phyloP scores from a whole-genome alignment of 768 basidiomycete genomes.

The Pisolithus marmoratus region DNA sequence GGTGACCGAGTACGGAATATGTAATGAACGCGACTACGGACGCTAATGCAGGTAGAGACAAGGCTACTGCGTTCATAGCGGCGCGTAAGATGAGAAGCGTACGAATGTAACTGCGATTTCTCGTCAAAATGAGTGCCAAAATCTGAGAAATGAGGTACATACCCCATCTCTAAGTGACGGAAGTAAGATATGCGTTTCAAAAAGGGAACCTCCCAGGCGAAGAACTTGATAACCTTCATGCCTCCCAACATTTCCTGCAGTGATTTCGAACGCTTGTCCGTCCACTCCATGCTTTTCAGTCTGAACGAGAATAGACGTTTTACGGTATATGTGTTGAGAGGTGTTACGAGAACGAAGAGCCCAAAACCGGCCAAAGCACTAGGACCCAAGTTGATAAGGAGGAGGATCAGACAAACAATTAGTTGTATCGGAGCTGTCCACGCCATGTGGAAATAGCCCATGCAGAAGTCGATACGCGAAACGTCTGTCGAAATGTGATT shows the following conservation, averaged over 20 bases:
- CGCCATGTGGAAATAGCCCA: conserved; percentile 74
- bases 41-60: conserved; percentile 72
- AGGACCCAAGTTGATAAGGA: conserved; percentile 67
- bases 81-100: conserved; percentile 60
- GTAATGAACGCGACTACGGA: conserved; percentile 73
- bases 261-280: conserved; percentile 83
- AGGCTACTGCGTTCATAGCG: conserved; percentile 60
- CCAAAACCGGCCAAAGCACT: conserved; percentile 51
- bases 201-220: conserved; percentile 84
- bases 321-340: conserved; percentile 70
- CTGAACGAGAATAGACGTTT: conserved; percentile 55
- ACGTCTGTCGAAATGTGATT: conserved; percentile 94
- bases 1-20: conserved; percentile 69
- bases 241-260: conserved; percentile 86
- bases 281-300: conserved; percentile 78
- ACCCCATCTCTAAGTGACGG: conserved; percentile 67
- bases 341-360: conserved; percentile 65
- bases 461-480: conserved; percentile 85
- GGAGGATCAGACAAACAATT: conserved; percentile 66
- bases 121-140: background rate
- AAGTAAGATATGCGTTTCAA: conserved; percentile 66
- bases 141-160: conserved; percentile 12
- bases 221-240: conserved; percentile 91
- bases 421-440: conserved; percentile 79
- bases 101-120: conserved; percentile 49